Conservation (phyloP, 306 rosid species). For the peach (Prunus persica) region Prunus_persica_NCBIv2 NC_034015.1:17778001-17778500, state of each 20-base stretch:
- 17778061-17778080: neutral
- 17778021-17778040: slow-evolving; percentile 74
- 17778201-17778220: slow-evolving; percentile 50
- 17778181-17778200: slow-evolving; percentile 53
- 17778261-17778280: too few relatives aligned
- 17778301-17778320: neutral
- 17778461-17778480: neutral
- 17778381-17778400: slow-evolving; percentile 73
- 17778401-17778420: slow-evolving; percentile 73
- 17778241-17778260: slow-evolving; percentile 63
- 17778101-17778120: neutral
- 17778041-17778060: neutral
- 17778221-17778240: slow-evolving; percentile 71
- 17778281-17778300: neutral
- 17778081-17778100: neutral
- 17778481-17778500: too few relatives aligned
- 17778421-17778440: slow-evolving; percentile 54
- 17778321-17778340: neutral
- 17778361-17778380: slow-evolving; percentile 62
- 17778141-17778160: neutral
- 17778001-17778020: slow-evolving; percentile 62
- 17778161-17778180: slow-evolving; percentile 89
- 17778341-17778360: slow-evolving; percentile 66
- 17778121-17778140: neutral
- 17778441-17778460: neutral